Evolutionary conservation across 331 rosid genomes (phyloP).

Genomic region (Pyracantha coccinea): DNA sequence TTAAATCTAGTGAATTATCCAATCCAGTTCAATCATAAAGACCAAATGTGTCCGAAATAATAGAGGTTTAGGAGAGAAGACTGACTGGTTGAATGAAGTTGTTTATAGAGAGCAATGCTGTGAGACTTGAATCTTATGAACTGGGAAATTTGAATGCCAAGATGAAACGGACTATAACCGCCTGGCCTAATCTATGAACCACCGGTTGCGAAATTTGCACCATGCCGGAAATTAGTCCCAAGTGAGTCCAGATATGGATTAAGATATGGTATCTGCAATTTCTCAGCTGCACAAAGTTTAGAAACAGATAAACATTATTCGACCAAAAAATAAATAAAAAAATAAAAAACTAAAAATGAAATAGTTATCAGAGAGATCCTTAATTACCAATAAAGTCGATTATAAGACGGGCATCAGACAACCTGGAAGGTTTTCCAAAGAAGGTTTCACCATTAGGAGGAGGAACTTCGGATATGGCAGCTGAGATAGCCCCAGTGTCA

Average conservation of each 20-base stretch:
- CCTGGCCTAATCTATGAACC: constrained; percentile 65
- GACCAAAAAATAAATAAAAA: too few relatives aligned
- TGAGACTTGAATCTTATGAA: constrained; percentile 62
- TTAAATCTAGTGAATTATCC: too few relatives aligned
- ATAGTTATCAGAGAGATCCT: too few relatives aligned
- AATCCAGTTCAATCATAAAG: too few relatives aligned
- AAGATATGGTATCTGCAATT: constrained; percentile 59
- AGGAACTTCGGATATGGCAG: background rate
- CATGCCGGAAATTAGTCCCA: constrained; percentile 60
- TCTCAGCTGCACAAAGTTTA: constrained; percentile 52
- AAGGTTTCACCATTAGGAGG: background rate
- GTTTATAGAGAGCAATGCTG: constrained; percentile 40
- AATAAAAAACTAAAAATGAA: too few relatives aligned
- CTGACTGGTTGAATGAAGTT: constrained; percentile 31
- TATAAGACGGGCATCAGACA: background rate
- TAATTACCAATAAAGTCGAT: background rate
- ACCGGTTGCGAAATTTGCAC: constrained; percentile 77
- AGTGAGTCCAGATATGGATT: constrained; percentile 79
- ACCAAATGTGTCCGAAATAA: too few relatives aligned
- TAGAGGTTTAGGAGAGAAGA: constrained; percentile 1
- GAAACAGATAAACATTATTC: too few relatives aligned
- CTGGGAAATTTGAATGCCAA: constrained; percentile 66
- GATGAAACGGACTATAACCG: constrained; percentile 70
- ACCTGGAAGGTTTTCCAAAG: background rate
- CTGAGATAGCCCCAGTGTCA: background rate